phyloP scores from a whole-genome alignment of 306 rosid genomes.

The Psophocarpus tetragonolobus region DNA sequence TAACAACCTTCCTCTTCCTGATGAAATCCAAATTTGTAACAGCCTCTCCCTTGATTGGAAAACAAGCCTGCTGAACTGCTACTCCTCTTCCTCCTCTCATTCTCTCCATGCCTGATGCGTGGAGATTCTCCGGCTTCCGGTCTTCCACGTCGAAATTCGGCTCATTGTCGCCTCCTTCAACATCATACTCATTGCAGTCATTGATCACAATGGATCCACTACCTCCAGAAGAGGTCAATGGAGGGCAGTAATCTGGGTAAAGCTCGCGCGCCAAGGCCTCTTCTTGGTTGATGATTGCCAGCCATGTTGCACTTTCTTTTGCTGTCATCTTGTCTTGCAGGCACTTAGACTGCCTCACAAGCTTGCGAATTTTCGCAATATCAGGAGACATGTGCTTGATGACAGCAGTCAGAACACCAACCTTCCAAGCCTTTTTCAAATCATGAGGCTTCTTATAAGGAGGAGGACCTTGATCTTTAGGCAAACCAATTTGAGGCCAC shows the following conservation, averaged over 20 bases:
- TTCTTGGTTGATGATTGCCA: conserved; percentile 78
- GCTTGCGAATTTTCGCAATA: conserved; percentile 75
- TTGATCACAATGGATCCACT: conserved; percentile 57
- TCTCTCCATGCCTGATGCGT: conserved; percentile 54
- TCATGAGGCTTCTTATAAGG: conserved; percentile 93
- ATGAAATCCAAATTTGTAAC: conserved; percentile 52
- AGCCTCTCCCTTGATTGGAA: conserved; percentile 54
- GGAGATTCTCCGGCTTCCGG: conserved; percentile 50
- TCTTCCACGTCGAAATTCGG: conserved; percentile 57
- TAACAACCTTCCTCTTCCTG: conserved; percentile 53
- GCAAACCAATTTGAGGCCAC: conserved; percentile 74
- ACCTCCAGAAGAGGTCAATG: conserved; percentile 51
- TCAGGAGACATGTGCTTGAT: conserved; percentile 88
- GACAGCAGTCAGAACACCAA: conserved; percentile 75
- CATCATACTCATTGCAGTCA: conserved; percentile 73
- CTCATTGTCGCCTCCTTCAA: conserved; percentile 67
- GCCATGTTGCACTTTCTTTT: conserved; percentile 85
- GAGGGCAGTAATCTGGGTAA: conserved; percentile 57
- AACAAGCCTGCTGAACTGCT: conserved; percentile 44
- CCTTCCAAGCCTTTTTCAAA: conserved; percentile 48
- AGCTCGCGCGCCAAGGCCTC: conserved; percentile 67
- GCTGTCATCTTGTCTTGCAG: conserved; percentile 90
- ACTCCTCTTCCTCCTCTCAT: conserved; percentile 40
- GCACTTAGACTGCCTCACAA: conserved; percentile 78
- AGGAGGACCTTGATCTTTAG: conserved; percentile 72